Evolutionary conservation across 345 rosid species (phyloP).

Genomic region (Salix caprea): DNA sequence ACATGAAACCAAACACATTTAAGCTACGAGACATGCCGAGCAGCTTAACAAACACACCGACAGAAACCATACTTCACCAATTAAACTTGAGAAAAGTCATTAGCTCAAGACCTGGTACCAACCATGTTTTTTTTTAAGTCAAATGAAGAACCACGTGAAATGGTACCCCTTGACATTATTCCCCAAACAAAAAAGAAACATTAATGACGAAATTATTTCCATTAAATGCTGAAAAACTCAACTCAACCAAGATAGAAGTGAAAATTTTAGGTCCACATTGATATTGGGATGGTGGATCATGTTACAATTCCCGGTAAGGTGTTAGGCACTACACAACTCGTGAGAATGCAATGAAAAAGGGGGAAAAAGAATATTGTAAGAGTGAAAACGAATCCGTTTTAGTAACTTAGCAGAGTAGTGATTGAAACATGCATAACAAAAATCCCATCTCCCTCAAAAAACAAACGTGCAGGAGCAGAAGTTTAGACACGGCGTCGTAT

Average conservation of each 20-base stretch:
- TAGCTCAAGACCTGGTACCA: too few relatives aligned
- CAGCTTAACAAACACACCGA: neutral
- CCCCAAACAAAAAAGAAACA: neutral
- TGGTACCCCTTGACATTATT: conserved; percentile 3
- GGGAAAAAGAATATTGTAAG: neutral
- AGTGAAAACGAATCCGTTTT: conserved; percentile 12
- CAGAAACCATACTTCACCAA: neutral
- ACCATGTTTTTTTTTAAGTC: neutral
- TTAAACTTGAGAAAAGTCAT: neutral
- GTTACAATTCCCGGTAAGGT: conserved; percentile 7
- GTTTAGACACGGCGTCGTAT: neutral
- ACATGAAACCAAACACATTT: neutral
- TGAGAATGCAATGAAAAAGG: neutral
- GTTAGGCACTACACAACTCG: conserved; percentile 7
- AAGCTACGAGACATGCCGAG: neutral
- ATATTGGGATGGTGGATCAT: conserved; percentile 5
- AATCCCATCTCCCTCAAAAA: neutral
- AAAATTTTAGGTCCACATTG: conserved; percentile 8
- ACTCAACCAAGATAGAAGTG: neutral
- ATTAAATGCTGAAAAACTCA: conserved; percentile 24
- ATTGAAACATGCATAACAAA: neutral
- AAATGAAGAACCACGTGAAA: conserved; percentile 6
- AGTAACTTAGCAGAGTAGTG: neutral
- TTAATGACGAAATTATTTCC: conserved; percentile 1
- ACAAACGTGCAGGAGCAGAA: too few relatives aligned